These are phyloP conservation scores for Luffa acutangula DNA, from an alignment of 306 rosid genomes.

Conservation along the genomic window DNA sequence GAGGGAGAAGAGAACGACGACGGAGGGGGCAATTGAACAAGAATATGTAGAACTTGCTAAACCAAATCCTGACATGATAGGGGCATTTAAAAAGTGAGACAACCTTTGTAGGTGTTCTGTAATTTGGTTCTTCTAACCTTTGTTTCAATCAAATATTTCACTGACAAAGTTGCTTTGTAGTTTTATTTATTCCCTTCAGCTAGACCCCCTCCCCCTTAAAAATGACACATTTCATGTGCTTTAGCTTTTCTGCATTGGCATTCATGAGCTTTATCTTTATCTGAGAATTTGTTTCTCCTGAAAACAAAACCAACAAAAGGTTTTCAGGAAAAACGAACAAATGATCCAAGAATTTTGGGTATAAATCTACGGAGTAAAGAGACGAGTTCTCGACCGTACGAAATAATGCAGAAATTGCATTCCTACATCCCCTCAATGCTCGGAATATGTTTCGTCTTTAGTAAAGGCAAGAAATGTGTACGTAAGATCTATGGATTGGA, in stretches of 20 bases:
- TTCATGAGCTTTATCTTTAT: background rate
- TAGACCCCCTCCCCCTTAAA: background rate
- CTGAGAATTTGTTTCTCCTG: background rate
- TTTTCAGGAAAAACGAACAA: background rate
- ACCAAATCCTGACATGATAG: conserved; percentile 2
- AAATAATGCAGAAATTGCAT: background rate
- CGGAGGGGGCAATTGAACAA: background rate
- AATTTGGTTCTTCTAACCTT: conserved; percentile 1
- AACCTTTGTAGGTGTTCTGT: background rate
- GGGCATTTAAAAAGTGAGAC: conserved; percentile 3
- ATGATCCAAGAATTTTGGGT: background rate
- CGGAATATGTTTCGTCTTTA: conserved; percentile 9
- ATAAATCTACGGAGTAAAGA: background rate
- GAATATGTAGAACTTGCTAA: conserved; percentile 1
- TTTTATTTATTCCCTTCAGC: background rate
- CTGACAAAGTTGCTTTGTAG: background rate
- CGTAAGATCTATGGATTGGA: conserved; percentile 5
- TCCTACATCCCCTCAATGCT: background rate
- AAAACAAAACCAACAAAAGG: background rate
- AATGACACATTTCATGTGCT: conserved; percentile 3
- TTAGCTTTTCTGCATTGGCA: background rate
- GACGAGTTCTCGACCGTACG: background rate
- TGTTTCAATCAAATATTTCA: background rate
- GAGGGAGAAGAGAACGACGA: background rate
- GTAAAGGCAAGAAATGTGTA: conserved; percentile 5